Percentiles rank a stretch among this genome's conserved stretches.
Conservation (phyloP, 2,329 filamentous ascomycete genomes). For the Microdochium paspali region DNA sequence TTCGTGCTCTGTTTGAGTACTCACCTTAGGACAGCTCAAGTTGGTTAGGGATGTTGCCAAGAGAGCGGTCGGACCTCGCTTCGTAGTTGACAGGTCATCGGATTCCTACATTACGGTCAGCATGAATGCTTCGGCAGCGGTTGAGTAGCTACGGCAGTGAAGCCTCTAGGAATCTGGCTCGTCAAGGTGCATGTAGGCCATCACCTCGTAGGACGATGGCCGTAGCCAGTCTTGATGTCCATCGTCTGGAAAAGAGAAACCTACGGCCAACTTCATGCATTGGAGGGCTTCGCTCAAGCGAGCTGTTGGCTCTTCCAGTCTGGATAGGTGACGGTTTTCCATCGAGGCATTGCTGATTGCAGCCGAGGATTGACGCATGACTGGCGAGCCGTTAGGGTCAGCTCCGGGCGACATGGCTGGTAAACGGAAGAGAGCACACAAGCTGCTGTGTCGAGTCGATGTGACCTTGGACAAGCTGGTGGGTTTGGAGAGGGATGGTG, state of each 20-base stretch:
- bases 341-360: not conserved
- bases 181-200: no score
- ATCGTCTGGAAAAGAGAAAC: not conserved
- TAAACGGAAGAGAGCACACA: not conserved
- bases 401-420: not conserved
- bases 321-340: slow-evolving; percentile 1
- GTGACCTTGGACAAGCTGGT: no score
- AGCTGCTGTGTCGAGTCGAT: no score
- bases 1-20: no score
- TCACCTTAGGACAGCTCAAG: slow-evolving; percentile 43
- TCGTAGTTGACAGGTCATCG: slow-evolving; percentile 15
- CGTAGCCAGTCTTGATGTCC: no score
- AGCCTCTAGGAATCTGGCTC: no score
- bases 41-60: slow-evolving; percentile 46
- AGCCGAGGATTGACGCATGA: not conserved
- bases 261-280: not conserved
- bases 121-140: no score
- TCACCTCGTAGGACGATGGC: no score
- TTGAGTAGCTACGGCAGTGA: no score
- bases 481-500: no score
- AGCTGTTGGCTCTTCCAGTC: not conserved
- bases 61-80: slow-evolving; percentile 37
- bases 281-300: not conserved
- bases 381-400: not conserved
- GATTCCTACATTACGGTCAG: slow-evolving; percentile 9